These are phyloP conservation scores for Angomonas ambiguus DNA, from an alignment of 208 protist species.

Conservation along the genomic window DNA sequence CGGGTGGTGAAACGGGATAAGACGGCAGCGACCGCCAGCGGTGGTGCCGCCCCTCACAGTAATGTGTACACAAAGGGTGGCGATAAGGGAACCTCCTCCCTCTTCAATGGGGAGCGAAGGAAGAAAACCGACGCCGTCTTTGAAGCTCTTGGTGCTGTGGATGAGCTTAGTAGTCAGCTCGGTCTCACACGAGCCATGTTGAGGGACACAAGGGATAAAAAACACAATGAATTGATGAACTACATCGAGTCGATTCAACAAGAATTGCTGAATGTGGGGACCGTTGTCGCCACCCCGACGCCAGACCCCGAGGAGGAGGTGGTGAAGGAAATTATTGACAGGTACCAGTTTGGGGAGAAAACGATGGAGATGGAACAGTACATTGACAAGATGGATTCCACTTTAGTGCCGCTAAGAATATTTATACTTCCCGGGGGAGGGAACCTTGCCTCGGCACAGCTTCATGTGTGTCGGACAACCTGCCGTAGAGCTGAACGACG, in stretches of 20 bases:
- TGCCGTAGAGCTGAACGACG: constrained; percentile 57
- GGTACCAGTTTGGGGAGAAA: constrained; percentile 21
- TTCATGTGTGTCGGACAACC: constrained; percentile 66
- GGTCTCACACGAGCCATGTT: constrained; percentile 32
- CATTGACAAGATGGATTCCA: constrained; percentile 61
- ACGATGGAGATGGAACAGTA: constrained; percentile 37
- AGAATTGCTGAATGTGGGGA: constrained; percentile 60
- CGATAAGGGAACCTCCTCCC: constrained; percentile 50
- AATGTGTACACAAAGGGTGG: constrained; percentile 55
- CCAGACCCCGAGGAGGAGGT: constrained; percentile 14
- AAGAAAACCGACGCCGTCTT: constrained; percentile 54
- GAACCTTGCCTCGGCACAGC: constrained; percentile 28
- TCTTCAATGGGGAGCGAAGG: constrained; percentile 58
- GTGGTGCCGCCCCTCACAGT: constrained; percentile 16
- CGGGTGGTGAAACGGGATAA: too few species aligned
- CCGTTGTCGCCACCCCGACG: constrained; percentile 59
- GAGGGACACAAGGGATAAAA: constrained; percentile 10
- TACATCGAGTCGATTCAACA: constrained; percentile 35
- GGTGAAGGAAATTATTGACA: constrained; percentile 17
- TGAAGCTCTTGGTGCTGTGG: constrained; percentile 53
- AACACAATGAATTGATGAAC: constrained; percentile 18
- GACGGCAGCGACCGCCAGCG: not conserved
- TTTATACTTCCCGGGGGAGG: constrained; percentile 71
- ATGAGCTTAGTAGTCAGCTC: constrained; percentile 60
- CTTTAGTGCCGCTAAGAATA: constrained; percentile 37